Base-by-base conservation (phyloP, 306 rosid genomes). In the Ormosia emarginata region DNA sequence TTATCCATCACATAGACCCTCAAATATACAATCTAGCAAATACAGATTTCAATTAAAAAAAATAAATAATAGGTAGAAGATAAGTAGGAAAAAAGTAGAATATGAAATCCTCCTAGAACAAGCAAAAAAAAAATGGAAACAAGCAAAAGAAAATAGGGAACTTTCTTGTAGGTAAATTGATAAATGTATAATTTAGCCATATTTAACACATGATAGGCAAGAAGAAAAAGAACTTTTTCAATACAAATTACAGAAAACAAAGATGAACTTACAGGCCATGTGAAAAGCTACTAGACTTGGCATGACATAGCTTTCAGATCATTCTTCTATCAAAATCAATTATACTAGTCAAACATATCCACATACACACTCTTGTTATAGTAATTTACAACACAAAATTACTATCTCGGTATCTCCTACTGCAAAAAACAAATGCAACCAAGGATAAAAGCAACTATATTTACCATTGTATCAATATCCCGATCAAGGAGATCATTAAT, bases 401-500 rank as follows among this genome's bases (percentile, higher is more conserved):
- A 71, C 32, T 0, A 41, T 61, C 56, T 69, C 44, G 1, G 40
- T 0, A 61, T 11, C 61, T 71, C 79, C 53, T 62, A 32, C 14
- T 30, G 12, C 15, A 68, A 47, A 32, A 53, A 77, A 58, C 9
- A 57, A 33, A 64, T 36, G 58, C 34, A 81, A 74, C 50, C 6
- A 39, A 6, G 47, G 55, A 72, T 44, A 67, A 80, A 63, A 18
- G 8, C 49, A 76, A 55, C 43, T 39, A 18, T 53, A 34, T 43
- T 74, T 84, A 88, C 99, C 93, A 59, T 89, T 58, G 86, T 86
- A 82, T 95, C 99, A 75, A 95, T 93, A 75, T 95, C 96, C 53
- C 85, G 93, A 78, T 91, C 98, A 64, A 95, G 87, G 52, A 95
- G 95, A 74, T 95, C 99, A 71, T 95, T 95, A 66, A 93, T 4